Evolutionary conservation across 2,329 filamentous ascomycete genomes (phyloP).

Genomic region (Diaporthe batatas): DNA sequence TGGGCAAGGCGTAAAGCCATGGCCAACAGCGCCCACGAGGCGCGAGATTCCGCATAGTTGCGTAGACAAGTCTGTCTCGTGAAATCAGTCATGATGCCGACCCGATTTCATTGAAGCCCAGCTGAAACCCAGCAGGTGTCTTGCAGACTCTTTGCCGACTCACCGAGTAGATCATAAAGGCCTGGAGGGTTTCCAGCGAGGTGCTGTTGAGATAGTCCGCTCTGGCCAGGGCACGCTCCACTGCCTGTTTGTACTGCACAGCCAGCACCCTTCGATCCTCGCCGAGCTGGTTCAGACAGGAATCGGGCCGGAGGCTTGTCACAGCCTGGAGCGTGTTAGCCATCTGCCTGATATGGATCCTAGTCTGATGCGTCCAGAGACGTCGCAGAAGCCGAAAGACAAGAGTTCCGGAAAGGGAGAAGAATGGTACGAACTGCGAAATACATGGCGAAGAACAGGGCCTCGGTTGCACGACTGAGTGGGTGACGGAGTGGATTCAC

Average conservation of each 20-base stretch:
- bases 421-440: conserved; percentile 47
- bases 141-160: conserved; percentile 38
- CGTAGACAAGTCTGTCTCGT: conserved; percentile 54
- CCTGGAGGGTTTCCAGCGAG: conserved; percentile 57
- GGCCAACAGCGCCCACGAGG: conserved; percentile 58
- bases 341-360: neutral
- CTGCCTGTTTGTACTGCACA: conserved; percentile 50
- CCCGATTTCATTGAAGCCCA: neutral
- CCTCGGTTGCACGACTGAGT: conserved; percentile 47
- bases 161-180: conserved; percentile 57
- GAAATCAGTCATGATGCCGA: neutral
- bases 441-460: conserved; percentile 59
- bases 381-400: neutral
- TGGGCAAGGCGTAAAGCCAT: conserved; percentile 60
- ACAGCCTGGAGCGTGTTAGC: conserved; percentile 45
- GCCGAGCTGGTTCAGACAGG: conserved; percentile 52
- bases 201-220: conserved; percentile 59
- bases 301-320: conserved; percentile 50
- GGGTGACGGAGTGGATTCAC: conserved; percentile 45
- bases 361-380: neutral
- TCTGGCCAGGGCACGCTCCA: conserved; percentile 56
- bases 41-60: conserved; percentile 52
- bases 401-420: neutral
- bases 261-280: conserved; percentile 52
- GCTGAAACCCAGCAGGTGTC: neutral